Evolutionary conservation across 306 rosid species (phyloP), one percentile per base, ranked within the genome.

Genomic region (Sphenostylis stenocarpa): DNA sequence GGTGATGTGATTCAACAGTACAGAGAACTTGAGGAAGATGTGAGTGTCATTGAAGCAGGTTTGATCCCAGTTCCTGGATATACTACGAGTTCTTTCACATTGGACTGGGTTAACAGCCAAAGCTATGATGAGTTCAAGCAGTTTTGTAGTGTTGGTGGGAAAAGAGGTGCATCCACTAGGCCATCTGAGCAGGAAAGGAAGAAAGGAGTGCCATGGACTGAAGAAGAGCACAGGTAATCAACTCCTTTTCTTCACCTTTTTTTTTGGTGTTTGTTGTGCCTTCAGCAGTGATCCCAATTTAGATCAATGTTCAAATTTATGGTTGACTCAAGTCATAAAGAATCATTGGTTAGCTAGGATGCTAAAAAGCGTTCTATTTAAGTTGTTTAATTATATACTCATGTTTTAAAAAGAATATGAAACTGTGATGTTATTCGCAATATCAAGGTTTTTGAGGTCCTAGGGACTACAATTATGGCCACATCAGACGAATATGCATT

Each of bases 1-100:
- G 94, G 93, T n/a, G 98, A 94, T 85, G 98, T 94, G 75, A 83
- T 87, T 36, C 88, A 88, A 65, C 98, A 94, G 84, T 94, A 91
- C 84, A 86, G 73, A 74, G 91, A 91, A 66, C 81, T 94, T 76
- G 97, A 88, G 77, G 98, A 91, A 67, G 98, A 94, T 81, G 91
- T 94, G 2, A 68, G 86, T 79, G 97, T 90, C 65, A 94, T 94
- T 34, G 98, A 94, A 81, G 97, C 98, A 0, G 98, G 98, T 20
- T 62, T 91, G 72, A 74, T 88, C 69, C 98, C 97, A 13, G 84
- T 86, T 76, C 90, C 92, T 66, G 94, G 89, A 13, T 90, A 91
- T 72, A 56, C 73, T 6, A 44, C 78, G 36, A 51, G 87, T 67
- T 82, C 96, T 62, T 91, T 91, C 86, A 88, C 97, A 41, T 83